Conservation (phyloP, 768 basidiomycete genomes). For the Pluteus cervinus region DNA sequence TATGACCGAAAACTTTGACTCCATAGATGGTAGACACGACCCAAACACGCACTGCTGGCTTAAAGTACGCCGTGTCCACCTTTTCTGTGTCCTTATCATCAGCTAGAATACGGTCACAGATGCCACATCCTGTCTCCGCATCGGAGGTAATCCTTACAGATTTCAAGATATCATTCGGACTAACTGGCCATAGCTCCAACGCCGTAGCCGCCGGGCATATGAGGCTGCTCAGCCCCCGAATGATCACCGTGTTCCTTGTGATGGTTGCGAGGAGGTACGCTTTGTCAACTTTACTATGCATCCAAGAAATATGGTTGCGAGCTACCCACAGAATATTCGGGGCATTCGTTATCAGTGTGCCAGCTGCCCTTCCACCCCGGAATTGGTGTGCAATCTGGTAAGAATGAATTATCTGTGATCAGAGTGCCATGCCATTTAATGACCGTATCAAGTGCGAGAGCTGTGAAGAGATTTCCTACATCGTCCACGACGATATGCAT, state of each 20-base stretch:
- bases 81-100: too few species aligned
- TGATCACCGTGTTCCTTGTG: conserved; percentile 60
- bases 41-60: conserved; percentile 93
- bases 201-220: too few species aligned
- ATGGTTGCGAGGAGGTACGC: conserved; percentile 52
- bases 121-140: too few species aligned
- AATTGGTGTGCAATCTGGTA: conserved; percentile 68
- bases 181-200: too few species aligned
- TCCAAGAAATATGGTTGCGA: conserved; percentile 1
- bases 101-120: too few species aligned
- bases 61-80: conserved; percentile 68
- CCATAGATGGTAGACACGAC: conserved; percentile 69
- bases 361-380: conserved; percentile 78
- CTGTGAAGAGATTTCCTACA: conserved; percentile 77
- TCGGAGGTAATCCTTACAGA: too few species aligned
- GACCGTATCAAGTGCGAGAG: conserved; percentile 80
- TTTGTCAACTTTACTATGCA: neutral
- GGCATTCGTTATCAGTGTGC: conserved; percentile 88
- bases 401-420: too few species aligned
- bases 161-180: too few species aligned
- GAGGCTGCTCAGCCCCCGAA: too few species aligned
- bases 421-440: too few species aligned
- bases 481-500: conserved; percentile 78
- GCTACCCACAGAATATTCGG: conserved; percentile 49
- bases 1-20: conserved; percentile 75